phyloP scores from a whole-genome alignment of 192 early-diverging fungal species.

The Entomortierella chlamydospora region DNA sequence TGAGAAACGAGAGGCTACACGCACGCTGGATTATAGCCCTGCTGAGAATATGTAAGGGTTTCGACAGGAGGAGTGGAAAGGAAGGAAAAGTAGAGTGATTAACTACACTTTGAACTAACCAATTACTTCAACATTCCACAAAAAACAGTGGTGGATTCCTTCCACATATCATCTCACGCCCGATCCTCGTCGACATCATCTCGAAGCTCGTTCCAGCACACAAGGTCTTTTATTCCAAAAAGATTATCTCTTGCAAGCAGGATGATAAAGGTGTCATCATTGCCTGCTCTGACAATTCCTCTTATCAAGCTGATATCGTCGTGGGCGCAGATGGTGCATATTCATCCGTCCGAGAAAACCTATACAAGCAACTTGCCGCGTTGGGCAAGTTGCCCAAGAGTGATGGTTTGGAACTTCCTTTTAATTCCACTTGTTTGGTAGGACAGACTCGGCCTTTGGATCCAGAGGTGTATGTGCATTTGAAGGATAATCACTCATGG shows the following conservation, averaged over 20 bases:
- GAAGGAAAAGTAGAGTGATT: not conserved
- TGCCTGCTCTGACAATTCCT: constrained; percentile 11
- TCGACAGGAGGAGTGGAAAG: not conserved
- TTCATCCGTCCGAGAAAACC: constrained; percentile 15
- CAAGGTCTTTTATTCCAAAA: constrained; percentile 14
- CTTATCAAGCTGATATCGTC: constrained; percentile 22
- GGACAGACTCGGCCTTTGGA: constrained; percentile 13
- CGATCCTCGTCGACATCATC: constrained; percentile 11
- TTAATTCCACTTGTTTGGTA: constrained; percentile 12
- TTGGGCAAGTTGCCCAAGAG: not conserved
- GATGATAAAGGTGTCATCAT: constrained; percentile 22
- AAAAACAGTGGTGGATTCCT: constrained; percentile 8
- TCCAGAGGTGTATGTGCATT: not conserved
- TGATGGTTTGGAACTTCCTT: constrained; percentile 12
- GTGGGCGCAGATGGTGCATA: constrained; percentile 42
- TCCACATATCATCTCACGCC: constrained; percentile 22
- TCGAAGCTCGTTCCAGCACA: constrained; percentile 3
- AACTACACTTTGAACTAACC: no score
- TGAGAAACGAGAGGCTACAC: constrained; percentile 22
- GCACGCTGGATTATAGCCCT: constrained; percentile 35
- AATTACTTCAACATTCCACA: no score
- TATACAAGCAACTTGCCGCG: constrained; percentile 9
- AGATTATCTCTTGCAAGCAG: constrained; percentile 12
- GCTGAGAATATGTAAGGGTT: constrained; percentile 25
- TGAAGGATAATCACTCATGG: constrained; percentile 3